Evolutionary conservation across 495 filamentous ascomycete genomes (phyloP).

Genomic region (Talaromyces nanjingensis): DNA sequence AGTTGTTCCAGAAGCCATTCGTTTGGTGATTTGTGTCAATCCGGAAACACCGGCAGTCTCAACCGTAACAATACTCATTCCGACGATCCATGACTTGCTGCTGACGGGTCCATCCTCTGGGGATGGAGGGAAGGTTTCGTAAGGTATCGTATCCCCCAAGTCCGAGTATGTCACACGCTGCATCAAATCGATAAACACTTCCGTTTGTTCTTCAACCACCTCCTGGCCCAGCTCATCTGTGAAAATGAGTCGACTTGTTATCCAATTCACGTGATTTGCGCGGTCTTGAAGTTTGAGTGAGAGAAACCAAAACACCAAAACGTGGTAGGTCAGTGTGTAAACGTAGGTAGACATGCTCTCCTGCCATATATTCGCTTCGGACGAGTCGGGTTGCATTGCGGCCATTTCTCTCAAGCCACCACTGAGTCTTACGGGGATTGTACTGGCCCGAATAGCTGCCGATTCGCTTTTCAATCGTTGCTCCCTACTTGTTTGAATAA

Average conservation of each 20-base stretch:
- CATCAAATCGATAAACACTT: conserved; percentile 94
- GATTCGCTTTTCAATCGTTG: conserved; percentile 38
- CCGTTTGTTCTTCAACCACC: conserved; percentile 82
- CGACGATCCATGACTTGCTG: conserved; percentile 79
- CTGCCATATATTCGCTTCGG: conserved; percentile 27
- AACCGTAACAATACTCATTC: conserved; percentile 80
- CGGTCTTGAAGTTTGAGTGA: conserved; percentile 78
- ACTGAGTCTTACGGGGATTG: conserved; percentile 31
- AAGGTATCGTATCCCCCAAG: conserved; percentile 50
- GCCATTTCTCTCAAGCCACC: conserved; percentile 34
- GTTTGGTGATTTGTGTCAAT: conserved; percentile 71
- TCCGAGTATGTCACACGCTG: conserved; percentile 84
- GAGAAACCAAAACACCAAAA: conserved; percentile 95
- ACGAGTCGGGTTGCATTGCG: conserved; percentile 15
- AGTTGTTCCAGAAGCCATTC: conserved; percentile 79
- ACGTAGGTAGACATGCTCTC: conserved; percentile 67
- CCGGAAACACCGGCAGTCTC: conserved; percentile 70
- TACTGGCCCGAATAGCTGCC: conserved; percentile 20
- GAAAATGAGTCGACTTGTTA: conserved; percentile 75
- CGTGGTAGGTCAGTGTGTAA: conserved; percentile 85
- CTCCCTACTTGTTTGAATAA: conserved; percentile 69
- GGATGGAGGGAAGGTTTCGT: conserved; percentile 50
- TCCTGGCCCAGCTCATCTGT: conserved; percentile 66
- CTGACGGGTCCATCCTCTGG: conserved; percentile 58
- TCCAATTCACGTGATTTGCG: conserved; percentile 79